Percentiles rank a stretch among this genome's conserved stretches.
phyloP scores from a whole-genome alignment of 2,329 filamentous ascomycete genomes.

The Trichophyton schoenleinii region DNA sequence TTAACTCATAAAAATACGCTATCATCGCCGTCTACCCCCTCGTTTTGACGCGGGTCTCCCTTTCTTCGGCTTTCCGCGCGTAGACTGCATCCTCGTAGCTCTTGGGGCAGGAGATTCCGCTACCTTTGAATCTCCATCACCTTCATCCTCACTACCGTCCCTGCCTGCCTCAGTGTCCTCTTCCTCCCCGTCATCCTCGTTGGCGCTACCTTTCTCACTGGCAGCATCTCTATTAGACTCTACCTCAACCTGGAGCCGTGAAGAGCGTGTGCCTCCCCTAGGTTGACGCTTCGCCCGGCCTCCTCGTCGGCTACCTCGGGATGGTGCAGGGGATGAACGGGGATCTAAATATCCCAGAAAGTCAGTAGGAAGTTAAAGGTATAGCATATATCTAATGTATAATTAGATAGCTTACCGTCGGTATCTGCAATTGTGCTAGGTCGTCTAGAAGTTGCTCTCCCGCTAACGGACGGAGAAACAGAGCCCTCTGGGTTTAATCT shows the following conservation, averaged over 20 bases:
- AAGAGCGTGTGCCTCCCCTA: slow-evolving; percentile 26
- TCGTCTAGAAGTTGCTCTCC: slow-evolving; percentile 26
- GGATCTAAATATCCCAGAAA: slow-evolving; percentile 22
- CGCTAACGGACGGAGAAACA: slow-evolving; percentile 29
- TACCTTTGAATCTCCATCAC: slow-evolving; percentile 25
- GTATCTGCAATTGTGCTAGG: slow-evolving; percentile 37
- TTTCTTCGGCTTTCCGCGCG: slow-evolving; percentile 21
- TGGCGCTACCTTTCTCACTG: slow-evolving; percentile 20
- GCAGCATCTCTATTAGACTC: slow-evolving; percentile 20
- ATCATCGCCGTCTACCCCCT: slow-evolving; percentile 22
- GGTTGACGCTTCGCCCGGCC: slow-evolving; percentile 24
- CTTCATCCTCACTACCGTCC: slow-evolving; percentile 28
- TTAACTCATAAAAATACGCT: not conserved
- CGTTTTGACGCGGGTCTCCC: slow-evolving; percentile 23
- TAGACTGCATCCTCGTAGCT: slow-evolving; percentile 26
- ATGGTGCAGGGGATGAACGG: slow-evolving; percentile 32
- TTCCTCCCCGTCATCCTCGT: slow-evolving; percentile 30
- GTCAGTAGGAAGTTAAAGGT: not conserved
- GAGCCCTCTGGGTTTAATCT: slow-evolving; percentile 33
- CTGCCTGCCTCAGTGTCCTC: slow-evolving; percentile 28
- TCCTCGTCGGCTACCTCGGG: slow-evolving; percentile 26
- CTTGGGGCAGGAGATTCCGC: slow-evolving; percentile 25
- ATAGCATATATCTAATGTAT: not conserved
- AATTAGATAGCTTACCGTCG: slow-evolving; percentile 27
- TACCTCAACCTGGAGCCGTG: slow-evolving; percentile 29